Evolutionary conservation across 192 early-diverging fungal species (phyloP), one percentile per base, ranked within the genome.

Genomic region (Coemansia sp.): DNA sequence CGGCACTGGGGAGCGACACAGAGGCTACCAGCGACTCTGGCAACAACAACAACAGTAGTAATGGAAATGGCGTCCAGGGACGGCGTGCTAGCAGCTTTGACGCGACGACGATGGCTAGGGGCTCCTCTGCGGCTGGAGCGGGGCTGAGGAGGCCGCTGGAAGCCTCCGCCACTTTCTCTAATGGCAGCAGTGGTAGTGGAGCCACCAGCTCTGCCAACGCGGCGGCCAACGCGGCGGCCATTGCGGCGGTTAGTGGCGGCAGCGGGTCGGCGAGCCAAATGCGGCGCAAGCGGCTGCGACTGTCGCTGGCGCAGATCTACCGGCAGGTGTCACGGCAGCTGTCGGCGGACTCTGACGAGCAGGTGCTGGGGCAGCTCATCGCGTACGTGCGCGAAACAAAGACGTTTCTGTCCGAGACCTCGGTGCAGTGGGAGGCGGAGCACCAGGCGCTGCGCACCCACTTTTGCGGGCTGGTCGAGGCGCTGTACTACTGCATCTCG

Each of bases 381-480:
- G 77, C 79, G 6, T 98, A 93, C 74, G 74, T 94, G 29, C 88
- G 89, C 38, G 91, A 94, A 54, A 94, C 91, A 0, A 76, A 85
- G 40, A 76, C 82, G 6, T 95, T 98, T 54, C 81, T 99, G 41
- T 68, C 85, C 1, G 93, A 96, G 59, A 65, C 87, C 1, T 86
- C 92, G 0, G 87, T 93, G 35, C 88, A 93, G 66, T 64, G 74
- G 36, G 96, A 98, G 17, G 94, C 90, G 90, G 94, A 96, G 45
- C 93, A 92, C 76, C 93, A 94, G 46, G 84, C 89, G 49, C 85
- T 97, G 22, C 87, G 96, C 6, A 91, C 90, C 37, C 91, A 98
- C 72, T 93, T 95, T 66, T 97, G 95, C 71, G 89, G 87, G 0
- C 88, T 98, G 31, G 86, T 98, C 7, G 95, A 97, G 47, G 85